Base-by-base conservation (phyloP, 306 rosid species). In the Prunus armeniaca region DNA sequence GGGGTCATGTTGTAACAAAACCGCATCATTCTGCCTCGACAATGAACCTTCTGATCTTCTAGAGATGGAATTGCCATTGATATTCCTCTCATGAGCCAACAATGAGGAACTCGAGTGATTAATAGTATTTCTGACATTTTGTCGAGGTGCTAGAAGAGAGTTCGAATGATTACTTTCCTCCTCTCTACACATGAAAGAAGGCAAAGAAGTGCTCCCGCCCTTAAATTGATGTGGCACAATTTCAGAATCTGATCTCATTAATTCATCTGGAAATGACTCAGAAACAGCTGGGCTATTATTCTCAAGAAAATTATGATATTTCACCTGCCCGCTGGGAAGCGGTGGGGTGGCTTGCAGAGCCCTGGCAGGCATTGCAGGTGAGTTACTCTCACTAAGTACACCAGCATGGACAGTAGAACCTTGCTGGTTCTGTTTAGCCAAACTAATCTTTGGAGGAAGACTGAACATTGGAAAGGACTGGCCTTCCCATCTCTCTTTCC, bases 391-490 rank as follows among this genome's bases (percentile, higher is more conserved):
- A 12, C 49, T 76, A 6, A 57, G 67, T 63, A 47, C 75, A 74
- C 78, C 88, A 65, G 74, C 75, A 2, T 25, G 73, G 75, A 41
- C 60, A 68, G 66, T 79, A 77, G 72, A 80, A 54, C 58, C 55
- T 47, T 69, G 78, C 57, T 78, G 84, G 67, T 80, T 58, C 71
- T 73, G 80, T 74, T 73, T 24, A 56, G 82, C 71, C 82, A 69
- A 60, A 58, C 65, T 57, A 76, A 74, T 63, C 67, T 90, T 87
- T 56, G 27, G 78, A 74, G 88, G 83, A 81, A 76, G 67, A 65
- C 15, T 71, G 67, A 80, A 82, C 81, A 87, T 50, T 27, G 97
- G 91, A 83, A 85, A 90, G 10, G 88, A 69, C 73, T 89, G 87
- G 30, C 74, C 78, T 80, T 66, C 88, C 75, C 65, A 69, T 51